phyloP scores from a whole-genome alignment of 2,329 filamentous ascomycete genomes.

The Gnomoniopsis smithogilvyi region DNA sequence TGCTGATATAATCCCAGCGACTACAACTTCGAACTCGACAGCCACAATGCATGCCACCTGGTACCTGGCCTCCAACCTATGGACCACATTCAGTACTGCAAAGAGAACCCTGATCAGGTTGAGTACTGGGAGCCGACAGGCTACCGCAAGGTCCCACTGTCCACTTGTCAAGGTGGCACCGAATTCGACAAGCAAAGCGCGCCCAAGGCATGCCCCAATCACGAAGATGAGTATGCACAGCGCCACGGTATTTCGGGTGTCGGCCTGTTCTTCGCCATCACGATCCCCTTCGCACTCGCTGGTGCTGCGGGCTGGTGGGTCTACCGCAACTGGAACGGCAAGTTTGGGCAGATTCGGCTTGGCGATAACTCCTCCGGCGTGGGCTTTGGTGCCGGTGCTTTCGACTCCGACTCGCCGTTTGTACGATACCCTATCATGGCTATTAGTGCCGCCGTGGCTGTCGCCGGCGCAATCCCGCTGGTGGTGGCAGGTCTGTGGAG shows the following conservation, averaged over 20 bases:
- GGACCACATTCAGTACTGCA: slow-evolving; percentile 48
- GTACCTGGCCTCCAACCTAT: slow-evolving; percentile 69
- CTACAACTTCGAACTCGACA: slow-evolving; percentile 85
- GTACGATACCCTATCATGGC: slow-evolving; percentile 79
- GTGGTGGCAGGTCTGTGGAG: slow-evolving; percentile 72
- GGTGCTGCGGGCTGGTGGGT: slow-evolving; percentile 77
- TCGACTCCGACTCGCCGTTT: slow-evolving; percentile 72
- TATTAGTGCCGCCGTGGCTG: slow-evolving; percentile 61
- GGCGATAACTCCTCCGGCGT: slow-evolving; percentile 56
- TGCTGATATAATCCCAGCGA: slow-evolving; percentile 55
- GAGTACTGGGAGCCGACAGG: slow-evolving; percentile 85
- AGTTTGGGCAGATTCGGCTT: slow-evolving; percentile 88
- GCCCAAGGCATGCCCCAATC: slow-evolving; percentile 66
- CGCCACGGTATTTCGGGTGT: slow-evolving; percentile 68
- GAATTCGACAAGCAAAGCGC: slow-evolving; percentile 68
- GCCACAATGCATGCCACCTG: slow-evolving; percentile 72
- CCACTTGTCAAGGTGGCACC: slow-evolving; percentile 75
- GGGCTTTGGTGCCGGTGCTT: slow-evolving; percentile 32
- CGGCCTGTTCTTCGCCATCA: slow-evolving; percentile 80
- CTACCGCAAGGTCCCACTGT: slow-evolving; percentile 85
- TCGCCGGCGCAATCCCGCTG: slow-evolving; percentile 64
- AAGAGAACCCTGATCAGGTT: slow-evolving; percentile 60
- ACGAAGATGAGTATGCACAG: slow-evolving; percentile 76
- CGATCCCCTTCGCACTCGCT: slow-evolving; percentile 71
- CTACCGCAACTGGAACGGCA: slow-evolving; percentile 79